Evolutionary conservation across 192 early-diverging fungal genomes (phyloP).

Genomic region (Jimgerdemannia lactiflua): DNA sequence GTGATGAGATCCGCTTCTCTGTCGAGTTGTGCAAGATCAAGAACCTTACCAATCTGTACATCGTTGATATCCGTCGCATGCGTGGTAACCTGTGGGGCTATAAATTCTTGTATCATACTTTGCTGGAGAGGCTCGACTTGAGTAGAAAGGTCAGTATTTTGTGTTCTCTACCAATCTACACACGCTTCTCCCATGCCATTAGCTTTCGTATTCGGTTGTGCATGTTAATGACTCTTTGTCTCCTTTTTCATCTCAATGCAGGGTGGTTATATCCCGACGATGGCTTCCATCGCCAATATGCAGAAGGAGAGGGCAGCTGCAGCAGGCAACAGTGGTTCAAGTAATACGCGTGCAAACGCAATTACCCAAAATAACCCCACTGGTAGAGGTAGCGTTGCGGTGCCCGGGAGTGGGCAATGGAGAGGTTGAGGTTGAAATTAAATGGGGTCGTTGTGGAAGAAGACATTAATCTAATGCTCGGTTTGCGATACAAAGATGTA

Average conservation of each 20-base stretch:
- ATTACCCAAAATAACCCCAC: neutral
- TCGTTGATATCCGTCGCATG: conserved; percentile 54
- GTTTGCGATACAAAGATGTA: too few species aligned
- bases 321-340: neutral
- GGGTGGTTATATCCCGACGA: neutral
- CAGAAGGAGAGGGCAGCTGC: neutral
- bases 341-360: neutral
- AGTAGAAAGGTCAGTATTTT: conserved; percentile 12
- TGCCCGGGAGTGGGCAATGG: neutral
- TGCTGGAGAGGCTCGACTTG: conserved; percentile 29
- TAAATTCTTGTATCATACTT: conserved; percentile 58
- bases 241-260: neutral
- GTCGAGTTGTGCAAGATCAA: conserved; percentile 80
- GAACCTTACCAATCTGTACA: conserved; percentile 66
- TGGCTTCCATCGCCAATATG: neutral
- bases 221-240: too few species aligned
- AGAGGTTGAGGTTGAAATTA: neutral
- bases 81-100: conserved; percentile 64
- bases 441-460: too few species aligned
- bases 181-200: too few species aligned
- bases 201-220: too few species aligned
- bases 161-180: too few species aligned
- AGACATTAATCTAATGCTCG: too few species aligned
- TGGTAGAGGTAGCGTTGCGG: neutral
- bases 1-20: conserved; percentile 71